Evolutionary conservation across 371 early-diverging fungal genomes (phyloP), one percentile per base, ranked within the genome.

Genomic region (Mucor racemosus): DNA sequence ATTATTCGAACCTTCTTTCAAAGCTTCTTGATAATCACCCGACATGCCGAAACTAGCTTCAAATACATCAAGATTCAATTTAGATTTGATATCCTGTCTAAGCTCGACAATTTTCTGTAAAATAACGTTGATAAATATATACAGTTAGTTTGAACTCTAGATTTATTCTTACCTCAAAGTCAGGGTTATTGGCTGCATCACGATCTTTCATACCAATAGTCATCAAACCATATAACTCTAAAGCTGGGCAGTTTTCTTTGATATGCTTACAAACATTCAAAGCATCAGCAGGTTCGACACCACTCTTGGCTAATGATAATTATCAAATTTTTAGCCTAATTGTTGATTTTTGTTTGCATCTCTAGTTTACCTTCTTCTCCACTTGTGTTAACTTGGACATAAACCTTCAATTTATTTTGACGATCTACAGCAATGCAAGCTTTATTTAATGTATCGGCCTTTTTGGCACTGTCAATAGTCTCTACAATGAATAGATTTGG

Each of bases 41-140:
- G 96, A 95, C 98, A 98, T 98, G 39, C 98, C 98, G 95, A 98
- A 97, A 74, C 95, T 95, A 94, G 84, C 74, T 94, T 95, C 58
- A 97, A 78, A 34, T 63, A 40, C 15, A 19, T 48, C 19, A 50
- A 68, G 53, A 69, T 62, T 50, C 86, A 67, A 62, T 31, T 57
- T 44, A 1, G 53, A 62, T 62, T 46, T 63, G 19, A 64, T 69
- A 14, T 54, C 44, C 5, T 60, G 31, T 35, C 38, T 41, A 48
- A 62, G 48, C 35, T 67, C 54, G 14, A 57, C 58, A 26, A 60
- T 60, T 60, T 54, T 68, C 63, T 68, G 11, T 46, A 41, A 39
- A 36, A 9, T 56, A n/a, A 15, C 26, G 38, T 19, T 10, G 17
- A 33, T 60, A 56, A 64, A 34, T 34, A 60, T 35, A 17, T 11